These are phyloP conservation scores for Rubus parviflorus DNA, from an alignment of 306 rosid species.

Conservation along the genomic window DNA sequence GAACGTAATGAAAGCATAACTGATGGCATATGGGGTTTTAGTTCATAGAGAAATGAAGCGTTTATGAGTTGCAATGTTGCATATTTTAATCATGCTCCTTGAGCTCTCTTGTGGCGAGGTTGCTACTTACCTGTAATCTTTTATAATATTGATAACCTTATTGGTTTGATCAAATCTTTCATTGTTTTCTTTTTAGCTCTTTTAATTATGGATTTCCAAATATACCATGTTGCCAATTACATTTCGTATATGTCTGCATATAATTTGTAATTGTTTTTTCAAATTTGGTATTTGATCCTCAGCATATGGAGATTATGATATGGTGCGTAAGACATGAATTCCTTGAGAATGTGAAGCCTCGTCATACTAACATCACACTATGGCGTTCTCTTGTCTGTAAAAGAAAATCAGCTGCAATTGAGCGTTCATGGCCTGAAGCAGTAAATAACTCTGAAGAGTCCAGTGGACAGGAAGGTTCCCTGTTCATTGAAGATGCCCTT, in stretches of 20 bases:
- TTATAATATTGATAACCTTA: background rate
- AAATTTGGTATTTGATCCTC: slow-evolving; percentile 30
- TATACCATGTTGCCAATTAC: background rate
- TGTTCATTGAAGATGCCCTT: slow-evolving; percentile 93
- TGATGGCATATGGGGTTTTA: background rate
- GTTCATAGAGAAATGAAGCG: background rate
- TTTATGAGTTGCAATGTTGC: background rate
- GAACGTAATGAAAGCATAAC: background rate
- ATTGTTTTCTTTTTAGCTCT: background rate
- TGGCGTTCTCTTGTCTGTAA: slow-evolving; percentile 68
- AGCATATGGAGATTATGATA: slow-evolving; percentile 93
- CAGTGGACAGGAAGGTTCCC: slow-evolving; percentile 61
- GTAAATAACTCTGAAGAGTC: slow-evolving; percentile 59
- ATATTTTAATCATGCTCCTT: background rate
- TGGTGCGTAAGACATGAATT: slow-evolving; percentile 81
- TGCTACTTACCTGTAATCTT: background rate
- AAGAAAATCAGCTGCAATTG: slow-evolving; percentile 76
- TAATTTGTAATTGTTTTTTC: slow-evolving; percentile 1
- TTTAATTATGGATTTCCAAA: background rate
- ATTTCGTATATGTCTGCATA: slow-evolving; percentile 1
- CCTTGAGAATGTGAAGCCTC: slow-evolving; percentile 60
- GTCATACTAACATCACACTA: slow-evolving; percentile 44
- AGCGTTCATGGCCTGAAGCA: slow-evolving; percentile 91
- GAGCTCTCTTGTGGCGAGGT: background rate
- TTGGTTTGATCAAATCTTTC: background rate